Evolutionary conservation across 495 filamentous ascomycete species (phyloP), one percentile per base, ranked within the genome.

Genomic region (Hypoxylon crocopeplum): DNA sequence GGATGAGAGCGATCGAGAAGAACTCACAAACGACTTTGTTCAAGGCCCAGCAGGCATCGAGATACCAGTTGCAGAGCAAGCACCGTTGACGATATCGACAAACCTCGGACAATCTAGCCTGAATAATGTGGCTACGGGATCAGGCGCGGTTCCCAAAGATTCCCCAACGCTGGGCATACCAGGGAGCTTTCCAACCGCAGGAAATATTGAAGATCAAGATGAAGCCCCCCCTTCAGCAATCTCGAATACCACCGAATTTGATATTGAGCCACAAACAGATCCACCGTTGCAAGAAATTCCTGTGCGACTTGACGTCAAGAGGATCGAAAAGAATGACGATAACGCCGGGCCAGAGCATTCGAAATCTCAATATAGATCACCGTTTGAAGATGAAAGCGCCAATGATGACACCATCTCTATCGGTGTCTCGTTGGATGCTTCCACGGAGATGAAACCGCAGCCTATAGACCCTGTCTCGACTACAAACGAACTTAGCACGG

Each of bases 91-190:
- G 42, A 68, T 68, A 10, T 58, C 65, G 20, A 67, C 73, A 22
- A 64, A 69, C 30, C 48, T 67, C 25, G 27, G 56, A 21, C 51
- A 49, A 12, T 47, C 66, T 10, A 58, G 57, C 16, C 48, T 58
- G 24, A 32, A 56, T 22, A 46, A 45, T 27, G 33, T 44, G 24
- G 36, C 54, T 20, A 12, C 36, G 20, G 32, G 29, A 37, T 41
- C 53, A 8, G 56, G 34, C 12, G 17, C 38, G 8, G 34, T 40
- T n/a, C 39, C 30, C 33, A 65, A 45, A 44, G 88, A 91, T 57
- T 91, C 89, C 17, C 87, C 88, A 7, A 89, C 83, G 1, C 72
- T 94, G 19, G 90, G 90, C 10, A 82, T 87, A 42, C 84, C 85
- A 8, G 82, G 81, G 27, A 79, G 78, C 36, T 84, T 85, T 47